These are phyloP conservation scores for Mycena haematopus DNA, from an alignment of 768 basidiomycete species.

Conservation along the genomic window DNA sequence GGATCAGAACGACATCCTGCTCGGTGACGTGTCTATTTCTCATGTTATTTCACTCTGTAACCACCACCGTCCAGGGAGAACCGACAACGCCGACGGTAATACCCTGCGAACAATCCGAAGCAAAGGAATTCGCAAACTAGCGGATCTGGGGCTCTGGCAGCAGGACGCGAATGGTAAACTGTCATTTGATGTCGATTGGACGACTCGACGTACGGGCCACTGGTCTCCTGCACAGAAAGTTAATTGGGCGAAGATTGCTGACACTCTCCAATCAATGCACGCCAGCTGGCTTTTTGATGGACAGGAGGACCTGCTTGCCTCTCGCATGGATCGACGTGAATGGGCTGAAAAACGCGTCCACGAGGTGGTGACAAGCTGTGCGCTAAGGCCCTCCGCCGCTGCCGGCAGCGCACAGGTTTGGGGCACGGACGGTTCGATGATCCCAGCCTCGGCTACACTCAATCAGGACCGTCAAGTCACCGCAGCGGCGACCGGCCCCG, in stretches of 20 bases:
- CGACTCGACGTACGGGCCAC: not conserved
- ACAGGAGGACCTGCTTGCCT: not conserved
- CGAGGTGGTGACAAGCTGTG: not conserved
- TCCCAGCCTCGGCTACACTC: not conserved
- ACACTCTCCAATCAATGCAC: not conserved
- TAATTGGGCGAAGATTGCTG: not conserved
- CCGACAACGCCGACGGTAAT: not conserved
- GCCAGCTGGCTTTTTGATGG: not conserved
- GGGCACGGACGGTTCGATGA: constrained; percentile 14
- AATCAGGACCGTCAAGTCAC: not conserved
- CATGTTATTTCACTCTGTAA: not conserved
- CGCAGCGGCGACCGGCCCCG: not conserved
- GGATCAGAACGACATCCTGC: not conserved
- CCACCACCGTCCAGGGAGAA: not conserved
- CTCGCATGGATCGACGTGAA: not conserved
- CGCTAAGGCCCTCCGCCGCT: not conserved
- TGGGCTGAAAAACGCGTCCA: not conserved
- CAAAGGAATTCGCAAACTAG: not conserved
- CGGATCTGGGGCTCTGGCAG: not conserved
- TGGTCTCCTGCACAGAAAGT: not conserved
- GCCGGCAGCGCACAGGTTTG: not conserved
- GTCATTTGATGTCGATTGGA: not conserved
- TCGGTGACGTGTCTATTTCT: not conserved
- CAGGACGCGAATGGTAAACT: not conserved
- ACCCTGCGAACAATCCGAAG: not conserved